phyloP scores from a whole-genome alignment of 768 basidiomycete genomes.

The Termitomyces sp. region DNA sequence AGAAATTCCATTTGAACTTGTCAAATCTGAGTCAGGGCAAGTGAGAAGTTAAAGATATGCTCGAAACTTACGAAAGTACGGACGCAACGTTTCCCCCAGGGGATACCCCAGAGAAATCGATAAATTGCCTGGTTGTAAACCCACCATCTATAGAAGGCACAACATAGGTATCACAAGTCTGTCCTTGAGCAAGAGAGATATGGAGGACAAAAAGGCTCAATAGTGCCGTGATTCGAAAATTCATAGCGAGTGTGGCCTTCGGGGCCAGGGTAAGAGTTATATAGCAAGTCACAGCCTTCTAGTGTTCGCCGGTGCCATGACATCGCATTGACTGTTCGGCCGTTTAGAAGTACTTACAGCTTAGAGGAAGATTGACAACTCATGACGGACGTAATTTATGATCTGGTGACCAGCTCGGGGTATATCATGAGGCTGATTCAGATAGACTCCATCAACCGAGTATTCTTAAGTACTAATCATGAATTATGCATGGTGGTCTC shows the following conservation, averaged over 20 bases:
- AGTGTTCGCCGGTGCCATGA: too few species aligned
- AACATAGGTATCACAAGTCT: constrained; percentile 24
- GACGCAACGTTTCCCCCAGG: constrained; percentile 18
- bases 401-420: too few species aligned
- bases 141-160: constrained; percentile 25
- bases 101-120: constrained; percentile 23
- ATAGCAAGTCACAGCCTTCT: not conserved
- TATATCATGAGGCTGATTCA: too few species aligned
- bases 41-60: not conserved
- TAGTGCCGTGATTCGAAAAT: not conserved
- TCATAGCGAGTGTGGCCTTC: not conserved
- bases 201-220: not conserved
- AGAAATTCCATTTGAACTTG: constrained; percentile 21
- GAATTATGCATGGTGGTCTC: too few species aligned
- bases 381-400: too few species aligned
- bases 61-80: constrained; percentile 19
- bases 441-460: too few species aligned
- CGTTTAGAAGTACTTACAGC: too few species aligned
- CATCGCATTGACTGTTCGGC: too few species aligned
- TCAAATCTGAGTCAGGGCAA: not conserved
- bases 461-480: too few species aligned
- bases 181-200: constrained; percentile 2
- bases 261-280: not conserved
- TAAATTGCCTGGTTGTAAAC: constrained; percentile 21
- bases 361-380: too few species aligned